Evolutionary conservation across 2,329 filamentous ascomycete genomes (phyloP).

Genomic region (Xylariaceae sp.): DNA sequence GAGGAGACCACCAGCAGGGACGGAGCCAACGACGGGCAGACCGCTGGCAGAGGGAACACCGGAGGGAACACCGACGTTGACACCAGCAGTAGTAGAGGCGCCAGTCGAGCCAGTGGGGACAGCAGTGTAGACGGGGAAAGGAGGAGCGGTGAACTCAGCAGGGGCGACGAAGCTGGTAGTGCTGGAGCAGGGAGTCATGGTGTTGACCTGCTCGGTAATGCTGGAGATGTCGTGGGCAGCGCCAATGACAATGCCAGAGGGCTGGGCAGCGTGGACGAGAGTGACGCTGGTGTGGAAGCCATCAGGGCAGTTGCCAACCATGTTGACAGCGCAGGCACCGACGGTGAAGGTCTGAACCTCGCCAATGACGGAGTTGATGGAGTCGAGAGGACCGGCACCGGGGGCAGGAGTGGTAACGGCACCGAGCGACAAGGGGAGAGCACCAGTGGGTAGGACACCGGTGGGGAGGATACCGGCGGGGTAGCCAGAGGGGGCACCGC

Average conservation of each 20-base stretch:
- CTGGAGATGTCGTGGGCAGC: conserved; percentile 17
- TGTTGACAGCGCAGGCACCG: conserved; percentile 35
- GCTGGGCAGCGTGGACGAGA: conserved; percentile 31
- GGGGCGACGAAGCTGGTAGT: conserved; percentile 28
- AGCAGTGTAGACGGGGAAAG: conserved; percentile 18
- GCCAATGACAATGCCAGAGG: conserved; percentile 24
- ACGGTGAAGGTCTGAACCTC: conserved; percentile 29
- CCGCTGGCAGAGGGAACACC: conserved; percentile 8
- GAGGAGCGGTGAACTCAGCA: conserved; percentile 12
- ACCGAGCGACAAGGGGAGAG: not conserved
- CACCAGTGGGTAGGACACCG: not conserved
- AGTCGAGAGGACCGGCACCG: not conserved
- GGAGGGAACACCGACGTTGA: not conserved
- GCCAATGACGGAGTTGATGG: conserved; percentile 7
- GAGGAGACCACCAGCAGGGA: not conserved
- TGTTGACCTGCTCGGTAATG: conserved; percentile 24
- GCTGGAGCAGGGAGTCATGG: conserved; percentile 26
- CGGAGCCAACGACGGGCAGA: not conserved
- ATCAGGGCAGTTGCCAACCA: conserved; percentile 37
- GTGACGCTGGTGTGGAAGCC: conserved; percentile 33
- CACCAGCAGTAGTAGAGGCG: not conserved
- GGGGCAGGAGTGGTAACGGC: conserved; percentile 6
- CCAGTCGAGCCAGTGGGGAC: conserved; percentile 9
- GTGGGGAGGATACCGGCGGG: not conserved
- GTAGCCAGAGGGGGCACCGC: not conserved